Base-by-base conservation (phyloP, 2,329 filamentous ascomycete genomes). In the Fusarium verrucosum region DNA sequence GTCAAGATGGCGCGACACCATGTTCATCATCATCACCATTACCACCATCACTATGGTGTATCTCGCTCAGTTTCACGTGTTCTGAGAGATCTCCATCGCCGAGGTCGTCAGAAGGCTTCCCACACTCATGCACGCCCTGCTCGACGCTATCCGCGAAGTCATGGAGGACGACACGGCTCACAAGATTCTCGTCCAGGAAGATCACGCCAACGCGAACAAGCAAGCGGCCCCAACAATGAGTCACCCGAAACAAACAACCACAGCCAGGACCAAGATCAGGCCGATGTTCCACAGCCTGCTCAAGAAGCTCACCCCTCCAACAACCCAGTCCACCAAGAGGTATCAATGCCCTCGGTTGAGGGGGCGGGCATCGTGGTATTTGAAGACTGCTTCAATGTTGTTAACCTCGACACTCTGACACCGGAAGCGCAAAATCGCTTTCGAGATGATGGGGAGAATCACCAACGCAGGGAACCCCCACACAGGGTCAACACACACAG, bases 321-420 rank as follows among this genome's bases (percentile, higher is more conserved):
- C 14, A 35, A 1, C 5, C 28, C 19, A 17, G 17, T n/a, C 4
- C 40, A 30, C 7, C 16, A 40, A 23, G 1, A 22, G 17, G 5
- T 11, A 19, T 6, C 33, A 3, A 10, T 10, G 9, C 1, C n/a
- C 33, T 10, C 6, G 6, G 3, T 19, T 19, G 5, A 19, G n/a
- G 13, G 17, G 17, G 6, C 2, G 9, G 36, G 37, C 10, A 0
- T 14, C 16, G 22, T 4, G 3, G 40, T 43, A 2, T 30, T 44
- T 0, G 14, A 22, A 8, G 17, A 9, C n/a, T 44, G 0, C 19
- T 3, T 44, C 7, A 0, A 2, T 2, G 0, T 2, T 10, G 0
- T 44, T 10, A 3, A 20, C 0, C 2, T 43, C 0, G 13, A 32
- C 1, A 4, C 2, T 1, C 26, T 2, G 2, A 22, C 19, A 0